These are phyloP conservation scores for Nitzschia sp. DNA, from an alignment of 108 stramenopile species.

Conservation along the genomic window DNA sequence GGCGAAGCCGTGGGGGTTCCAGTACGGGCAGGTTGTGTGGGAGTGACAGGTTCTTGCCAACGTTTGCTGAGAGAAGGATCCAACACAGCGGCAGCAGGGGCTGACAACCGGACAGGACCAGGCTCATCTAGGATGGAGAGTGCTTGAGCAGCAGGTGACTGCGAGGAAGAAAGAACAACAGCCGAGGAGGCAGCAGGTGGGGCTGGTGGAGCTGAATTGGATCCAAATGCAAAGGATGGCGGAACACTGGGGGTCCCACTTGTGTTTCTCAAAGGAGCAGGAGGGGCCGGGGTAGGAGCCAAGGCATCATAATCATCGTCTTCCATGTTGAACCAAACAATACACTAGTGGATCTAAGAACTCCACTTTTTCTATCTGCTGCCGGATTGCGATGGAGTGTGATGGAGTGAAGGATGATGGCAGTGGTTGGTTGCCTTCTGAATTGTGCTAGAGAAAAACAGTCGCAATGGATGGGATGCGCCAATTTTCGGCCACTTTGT, in stretches of 20 bases:
- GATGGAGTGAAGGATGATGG: too few species aligned
- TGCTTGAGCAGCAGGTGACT: conserved; percentile 3
- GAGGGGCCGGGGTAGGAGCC: neutral
- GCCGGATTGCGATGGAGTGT: too few species aligned
- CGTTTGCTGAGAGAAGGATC: conserved; percentile 15
- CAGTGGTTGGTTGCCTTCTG: too few species aligned
- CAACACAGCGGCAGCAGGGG: conserved; percentile 3
- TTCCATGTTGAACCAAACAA: conserved; percentile 10
- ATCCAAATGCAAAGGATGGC: conserved; percentile 17
- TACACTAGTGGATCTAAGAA: too few species aligned
- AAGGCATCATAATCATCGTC: conserved; percentile 18
- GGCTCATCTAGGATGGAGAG: conserved; percentile 8
- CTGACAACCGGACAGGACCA: neutral
- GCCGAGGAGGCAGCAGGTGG: conserved; percentile 2
- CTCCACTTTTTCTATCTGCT: too few species aligned
- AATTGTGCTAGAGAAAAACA: too few species aligned
- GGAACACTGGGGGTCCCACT: conserved; percentile 8
- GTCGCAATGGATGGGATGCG: too few species aligned
- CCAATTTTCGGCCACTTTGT: too few species aligned
- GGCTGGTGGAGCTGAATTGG: conserved; percentile 7
- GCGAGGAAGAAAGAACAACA: neutral
- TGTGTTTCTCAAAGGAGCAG: conserved; percentile 7
- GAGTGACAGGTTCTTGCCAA: conserved; percentile 16
- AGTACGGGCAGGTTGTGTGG: neutral
- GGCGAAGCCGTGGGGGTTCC: neutral